These are phyloP conservation scores for Uronychia binucleata DNA, from an alignment of 73 alveolate species.

Conservation along the genomic window DNA sequence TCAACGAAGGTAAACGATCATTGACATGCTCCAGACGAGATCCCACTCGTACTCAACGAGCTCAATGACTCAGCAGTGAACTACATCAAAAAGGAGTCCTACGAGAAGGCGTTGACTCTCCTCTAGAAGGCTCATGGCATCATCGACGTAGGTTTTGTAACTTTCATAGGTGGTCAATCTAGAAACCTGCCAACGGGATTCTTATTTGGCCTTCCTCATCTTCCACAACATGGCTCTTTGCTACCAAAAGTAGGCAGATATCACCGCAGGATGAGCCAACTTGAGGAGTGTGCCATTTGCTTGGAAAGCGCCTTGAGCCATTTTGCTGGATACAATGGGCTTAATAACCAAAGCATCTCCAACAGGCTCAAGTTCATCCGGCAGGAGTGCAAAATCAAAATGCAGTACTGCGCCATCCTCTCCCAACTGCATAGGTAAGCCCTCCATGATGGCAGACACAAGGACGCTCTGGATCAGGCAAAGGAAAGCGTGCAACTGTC, in stretches of 20 bases:
- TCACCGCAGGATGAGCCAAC: slow-evolving; percentile 26
- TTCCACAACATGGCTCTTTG: slow-evolving; percentile 56
- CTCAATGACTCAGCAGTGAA: slow-evolving; percentile 12
- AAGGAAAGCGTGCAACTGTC: slow-evolving; percentile 23
- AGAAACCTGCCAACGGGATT: slow-evolving; percentile 50
- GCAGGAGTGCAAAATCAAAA: slow-evolving; percentile 25
- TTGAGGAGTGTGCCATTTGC: not conserved
- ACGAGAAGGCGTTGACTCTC: slow-evolving; percentile 33
- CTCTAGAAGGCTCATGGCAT: slow-evolving; percentile 56
- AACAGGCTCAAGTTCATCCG: not conserved
- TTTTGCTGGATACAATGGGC: not conserved
- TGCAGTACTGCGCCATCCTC: slow-evolving; percentile 39
- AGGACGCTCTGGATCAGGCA: slow-evolving; percentile 45
- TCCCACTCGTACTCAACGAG: slow-evolving; percentile 22
- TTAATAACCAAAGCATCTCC: not conserved
- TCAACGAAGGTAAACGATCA: no score
- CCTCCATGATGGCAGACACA: slow-evolving; percentile 6
- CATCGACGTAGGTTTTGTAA: slow-evolving; percentile 15
- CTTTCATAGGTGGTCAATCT: slow-evolving; percentile 20
- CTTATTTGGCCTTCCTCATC: slow-evolving; percentile 28
- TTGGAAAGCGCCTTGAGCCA: not conserved
- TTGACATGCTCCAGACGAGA: slow-evolving; percentile 11
- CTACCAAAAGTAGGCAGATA: slow-evolving; percentile 22
- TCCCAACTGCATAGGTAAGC: slow-evolving; percentile 14
- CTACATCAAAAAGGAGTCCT: slow-evolving; percentile 18